Evolutionary conservation across 345 rosid genomes (phyloP), one percentile per base, ranked within the genome.

Genomic region (Moricandia moricandioides): DNA sequence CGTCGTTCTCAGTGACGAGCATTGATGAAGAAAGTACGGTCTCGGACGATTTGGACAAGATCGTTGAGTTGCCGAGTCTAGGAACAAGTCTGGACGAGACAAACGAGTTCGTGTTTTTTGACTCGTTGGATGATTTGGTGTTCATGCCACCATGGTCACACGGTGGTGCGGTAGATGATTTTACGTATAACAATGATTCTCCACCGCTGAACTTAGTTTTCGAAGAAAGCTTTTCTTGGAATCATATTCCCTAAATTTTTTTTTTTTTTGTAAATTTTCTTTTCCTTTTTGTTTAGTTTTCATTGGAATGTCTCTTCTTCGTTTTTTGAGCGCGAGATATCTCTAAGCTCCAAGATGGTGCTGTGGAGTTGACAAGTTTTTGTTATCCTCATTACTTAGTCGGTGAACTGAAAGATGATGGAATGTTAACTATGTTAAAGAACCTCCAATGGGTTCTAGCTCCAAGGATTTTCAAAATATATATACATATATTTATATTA

Each of bases 21-120:
- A 65, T 75, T 63, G 84, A 85, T 52, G 85, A 85, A 65, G 82
- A 62, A 67, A 78, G 80, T 14, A 78, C 77, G 0, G 71, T 70
- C 6, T 85, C 96, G 7, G 96, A 88, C 4, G 89, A 86, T 67
- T 76, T 90, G 51, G 83, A 86, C 7, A 86, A 87, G 82, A 88
- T 92, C 18, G 92, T 92, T 24, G 81, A 92, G 94, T 70, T 90
- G 37, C 96, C 98, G 58, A 87, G 84, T 51, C 69, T 92, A 8
- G 91, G 84, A n/a, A 52, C 87, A 81, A 80, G 83, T 74, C 58
- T 65, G 43, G 82, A 83, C 24, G 84, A 82, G 81, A 77, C 80
- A 5, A 79, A 61, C 80, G 93, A 91, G 77, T 87, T 86, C 39
- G 82, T 84, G 71, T 79, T 79, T 30, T 78, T 69, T 33, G 98